These are phyloP conservation scores for Mrakia hoshinonis DNA, from an alignment of 768 basidiomycete species.

Conservation along the genomic window DNA sequence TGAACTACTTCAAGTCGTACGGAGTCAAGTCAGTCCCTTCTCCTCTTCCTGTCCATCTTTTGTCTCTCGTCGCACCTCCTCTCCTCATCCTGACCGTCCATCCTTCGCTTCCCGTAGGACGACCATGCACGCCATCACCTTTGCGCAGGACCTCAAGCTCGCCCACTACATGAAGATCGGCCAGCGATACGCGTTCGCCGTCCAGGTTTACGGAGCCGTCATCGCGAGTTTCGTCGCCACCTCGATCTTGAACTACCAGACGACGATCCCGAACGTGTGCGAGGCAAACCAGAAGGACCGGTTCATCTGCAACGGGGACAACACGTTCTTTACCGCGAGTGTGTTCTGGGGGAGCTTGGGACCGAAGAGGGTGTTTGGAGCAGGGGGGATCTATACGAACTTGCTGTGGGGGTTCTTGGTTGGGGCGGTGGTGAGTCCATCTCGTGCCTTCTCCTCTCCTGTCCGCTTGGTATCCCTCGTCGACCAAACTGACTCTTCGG, in stretches of 20 bases:
- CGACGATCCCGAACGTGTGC: conserved; percentile 48
- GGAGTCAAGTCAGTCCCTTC: too few species aligned
- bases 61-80: too few species aligned
- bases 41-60: too few species aligned
- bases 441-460: too few species aligned
- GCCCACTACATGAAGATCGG: conserved; percentile 60
- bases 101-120: too few species aligned
- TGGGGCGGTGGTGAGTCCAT: too few species aligned
- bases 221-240: conserved; percentile 34
- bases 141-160: conserved; percentile 65
- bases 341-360: conserved; percentile 43
- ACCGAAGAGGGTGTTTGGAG: conserved; percentile 42
- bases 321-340: conserved; percentile 44
- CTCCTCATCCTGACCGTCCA: too few species aligned
- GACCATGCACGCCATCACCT: conserved; percentile 50
- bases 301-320: conserved; percentile 30
- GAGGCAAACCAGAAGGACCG: conserved; percentile 36
- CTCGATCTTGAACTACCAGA: conserved; percentile 30
- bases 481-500: too few species aligned
- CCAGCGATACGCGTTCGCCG: conserved; percentile 63
- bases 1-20: conserved; percentile 30
- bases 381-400: conserved; percentile 44
- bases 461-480: too few species aligned
- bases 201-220: conserved; percentile 4
- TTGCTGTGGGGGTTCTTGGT: conserved; percentile 62